These are phyloP conservation scores for Metschnikowia rubicola DNA, from an alignment of 805 yeast species.

Conservation along the genomic window DNA sequence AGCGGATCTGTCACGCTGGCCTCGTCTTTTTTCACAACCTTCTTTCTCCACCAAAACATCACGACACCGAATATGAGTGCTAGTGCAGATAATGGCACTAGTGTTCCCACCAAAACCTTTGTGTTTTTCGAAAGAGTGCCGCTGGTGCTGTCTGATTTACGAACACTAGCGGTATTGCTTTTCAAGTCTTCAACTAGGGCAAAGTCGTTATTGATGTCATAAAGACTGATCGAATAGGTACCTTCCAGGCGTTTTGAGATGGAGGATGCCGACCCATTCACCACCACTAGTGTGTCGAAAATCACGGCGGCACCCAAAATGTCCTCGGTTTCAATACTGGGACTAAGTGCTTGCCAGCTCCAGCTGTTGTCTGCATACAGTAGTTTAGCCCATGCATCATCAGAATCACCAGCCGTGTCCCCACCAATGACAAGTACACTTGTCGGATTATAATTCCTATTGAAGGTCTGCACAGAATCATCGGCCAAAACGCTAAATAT, in stretches of 20 bases:
- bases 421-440: slow-evolving; percentile 65
- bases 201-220: slow-evolving; percentile 34
- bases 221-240: slow-evolving; percentile 38
- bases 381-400: slow-evolving; percentile 44
- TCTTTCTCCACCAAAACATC: slow-evolving; percentile 9
- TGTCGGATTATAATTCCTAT: slow-evolving; percentile 31
- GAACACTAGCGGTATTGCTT: slow-evolving; percentile 18
- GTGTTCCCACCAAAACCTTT: slow-evolving; percentile 37
- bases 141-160: slow-evolving; percentile 17
- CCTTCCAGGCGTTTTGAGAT: slow-evolving; percentile 3
- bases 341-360: slow-evolving; percentile 35
- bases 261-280: slow-evolving; percentile 21
- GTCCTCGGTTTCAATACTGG: slow-evolving; percentile 19
- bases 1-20: slow-evolving; percentile 10
- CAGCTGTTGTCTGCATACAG: slow-evolving; percentile 28
- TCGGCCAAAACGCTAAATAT: slow-evolving; percentile 35
- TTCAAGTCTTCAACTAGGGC: slow-evolving; percentile 26
- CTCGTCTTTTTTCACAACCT: slow-evolving; percentile 1
- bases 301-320: slow-evolving; percentile 51
- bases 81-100: slow-evolving; percentile 31
- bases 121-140: slow-evolving; percentile 14
- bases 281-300: slow-evolving; percentile 47
- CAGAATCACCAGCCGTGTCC: slow-evolving; percentile 29
- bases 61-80: slow-evolving; percentile 6
- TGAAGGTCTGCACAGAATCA: slow-evolving; percentile 25